phyloP scores from a whole-genome alignment of 805 yeast genomes.

The Hanseniaspora jakobsenii region DNA sequence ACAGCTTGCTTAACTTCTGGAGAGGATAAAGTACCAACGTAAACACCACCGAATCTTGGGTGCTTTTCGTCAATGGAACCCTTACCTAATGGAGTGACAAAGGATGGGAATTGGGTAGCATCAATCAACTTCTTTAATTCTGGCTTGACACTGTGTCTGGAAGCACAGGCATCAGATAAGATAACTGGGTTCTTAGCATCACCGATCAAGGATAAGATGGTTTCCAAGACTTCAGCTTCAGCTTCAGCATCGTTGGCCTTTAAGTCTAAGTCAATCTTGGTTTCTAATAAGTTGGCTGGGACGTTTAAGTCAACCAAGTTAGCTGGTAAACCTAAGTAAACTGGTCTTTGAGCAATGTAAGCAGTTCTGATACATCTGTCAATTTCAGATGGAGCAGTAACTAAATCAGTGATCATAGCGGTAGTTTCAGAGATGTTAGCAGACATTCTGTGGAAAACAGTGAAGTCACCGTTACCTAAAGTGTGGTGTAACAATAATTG shows the following conservation, averaged over 20 bases:
- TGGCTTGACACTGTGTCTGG: conserved; percentile 57
- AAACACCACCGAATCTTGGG: conserved; percentile 71
- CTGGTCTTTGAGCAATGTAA: conserved; percentile 63
- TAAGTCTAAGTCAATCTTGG: conserved; percentile 52
- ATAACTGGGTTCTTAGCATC: conserved; percentile 59
- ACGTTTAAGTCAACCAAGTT: conserved; percentile 60
- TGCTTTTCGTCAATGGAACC: conserved; percentile 62
- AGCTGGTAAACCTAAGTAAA: conserved; percentile 71
- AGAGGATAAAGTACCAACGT: conserved; percentile 67
- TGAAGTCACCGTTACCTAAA: conserved; percentile 71
- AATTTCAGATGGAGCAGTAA: conserved; percentile 55
- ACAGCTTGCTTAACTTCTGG: conserved; percentile 63
- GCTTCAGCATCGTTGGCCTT: conserved; percentile 48
- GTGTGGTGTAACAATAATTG: conserved; percentile 71
- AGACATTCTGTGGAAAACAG: conserved; percentile 70
- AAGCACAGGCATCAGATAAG: conserved; percentile 78
- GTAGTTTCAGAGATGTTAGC: conserved; percentile 57
- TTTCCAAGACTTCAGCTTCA: conserved; percentile 50
- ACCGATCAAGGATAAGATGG: conserved; percentile 40
- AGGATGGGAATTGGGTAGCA: conserved; percentile 65
- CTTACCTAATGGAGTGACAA: conserved; percentile 86
- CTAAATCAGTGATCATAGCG: conserved; percentile 50
- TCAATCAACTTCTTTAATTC: conserved; percentile 54
- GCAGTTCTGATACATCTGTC: conserved; percentile 68
- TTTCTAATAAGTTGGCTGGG: conserved; percentile 43